phyloP scores from a whole-genome alignment of 148 eudicot species.

The Chenopodium quinoa region DNA sequence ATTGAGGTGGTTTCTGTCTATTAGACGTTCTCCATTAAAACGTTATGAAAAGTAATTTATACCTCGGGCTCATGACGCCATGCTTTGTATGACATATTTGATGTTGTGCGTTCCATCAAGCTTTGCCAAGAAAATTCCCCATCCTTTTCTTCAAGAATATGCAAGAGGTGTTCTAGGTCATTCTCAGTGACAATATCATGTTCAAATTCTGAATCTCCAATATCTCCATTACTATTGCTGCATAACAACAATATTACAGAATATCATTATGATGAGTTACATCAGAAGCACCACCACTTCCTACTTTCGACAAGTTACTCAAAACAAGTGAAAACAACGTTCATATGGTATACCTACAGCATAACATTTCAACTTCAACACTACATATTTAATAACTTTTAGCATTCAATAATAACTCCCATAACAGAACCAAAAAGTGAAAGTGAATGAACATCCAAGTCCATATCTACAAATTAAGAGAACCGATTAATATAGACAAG shows the following conservation, averaged over 20 bases:
- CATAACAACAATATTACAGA: conserved; percentile 10
- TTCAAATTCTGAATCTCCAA: conserved; percentile 32
- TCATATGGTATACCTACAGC: neutral
- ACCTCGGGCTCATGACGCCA: conserved; percentile 95
- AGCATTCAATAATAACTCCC: neutral
- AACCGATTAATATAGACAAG: neutral
- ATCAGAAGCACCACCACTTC: too few species aligned
- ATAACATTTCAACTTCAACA: conserved; percentile 26
- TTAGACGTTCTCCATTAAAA: neutral
- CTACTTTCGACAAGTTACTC: neutral
- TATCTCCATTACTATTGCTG: conserved; percentile 32
- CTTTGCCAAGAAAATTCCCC: conserved; percentile 66
- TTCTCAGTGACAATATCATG: conserved; percentile 51
- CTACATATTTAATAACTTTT: neutral
- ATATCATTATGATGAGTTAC: neutral
- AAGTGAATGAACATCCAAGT: neutral
- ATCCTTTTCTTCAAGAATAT: conserved; percentile 65
- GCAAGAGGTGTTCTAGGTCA: conserved; percentile 61
- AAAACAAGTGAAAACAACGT: neutral
- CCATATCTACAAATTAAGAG: neutral
- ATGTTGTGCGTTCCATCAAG: conserved; percentile 71
- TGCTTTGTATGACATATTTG: conserved; percentile 71
- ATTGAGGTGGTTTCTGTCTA: neutral
- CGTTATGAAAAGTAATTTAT: conserved; percentile 5
- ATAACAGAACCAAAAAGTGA: neutral